Percentiles rank a stretch among this genome's conserved stretches.
phyloP scores from a whole-genome alignment of 257 asterid genomes.

The Ilex aquifolium region DNA sequence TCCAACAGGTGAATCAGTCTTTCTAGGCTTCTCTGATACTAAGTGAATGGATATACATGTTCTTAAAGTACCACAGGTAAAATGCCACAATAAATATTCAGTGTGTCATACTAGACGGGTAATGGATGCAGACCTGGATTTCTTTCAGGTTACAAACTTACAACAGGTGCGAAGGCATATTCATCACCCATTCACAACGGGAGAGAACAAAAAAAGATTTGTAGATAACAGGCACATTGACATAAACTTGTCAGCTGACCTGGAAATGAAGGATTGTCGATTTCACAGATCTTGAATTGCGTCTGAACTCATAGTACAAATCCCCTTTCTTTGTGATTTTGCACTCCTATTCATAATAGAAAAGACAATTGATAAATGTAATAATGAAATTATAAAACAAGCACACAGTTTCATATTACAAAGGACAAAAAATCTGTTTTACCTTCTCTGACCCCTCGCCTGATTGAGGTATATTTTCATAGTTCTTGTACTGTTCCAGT shows the following conservation, averaged over 20 bases:
- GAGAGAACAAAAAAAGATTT: neutral
- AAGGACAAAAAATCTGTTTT: slow-evolving; percentile 4
- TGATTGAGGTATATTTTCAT: slow-evolving; percentile 73
- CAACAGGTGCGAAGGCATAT: too few species aligned
- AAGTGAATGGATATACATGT: too few species aligned
- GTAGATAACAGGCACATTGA: slow-evolving; percentile 2
- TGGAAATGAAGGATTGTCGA: slow-evolving; percentile 93
- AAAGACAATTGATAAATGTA: slow-evolving; percentile 1
- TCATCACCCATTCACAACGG: too few species aligned
- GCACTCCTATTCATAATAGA: slow-evolving; percentile 49
- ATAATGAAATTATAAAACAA: neutral
- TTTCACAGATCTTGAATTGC: slow-evolving; percentile 81
- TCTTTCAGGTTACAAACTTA: too few species aligned
- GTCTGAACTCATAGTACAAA: slow-evolving; percentile 58
- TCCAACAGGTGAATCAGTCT: too few species aligned
- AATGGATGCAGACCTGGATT: too few species aligned
- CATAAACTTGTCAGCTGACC: slow-evolving; percentile 33
- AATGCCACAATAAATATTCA: too few species aligned
- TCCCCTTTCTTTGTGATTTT: slow-evolving; percentile 54
- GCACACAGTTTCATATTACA: neutral
- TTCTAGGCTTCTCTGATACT: too few species aligned
- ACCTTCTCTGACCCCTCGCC: slow-evolving; percentile 77
- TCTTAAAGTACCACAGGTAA: too few species aligned
- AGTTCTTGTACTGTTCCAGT: slow-evolving; percentile 73
- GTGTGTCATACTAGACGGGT: too few species aligned